phyloP scores from a whole-genome alignment of 371 early-diverging fungal species.

The Gilbertella persicaria region DNA sequence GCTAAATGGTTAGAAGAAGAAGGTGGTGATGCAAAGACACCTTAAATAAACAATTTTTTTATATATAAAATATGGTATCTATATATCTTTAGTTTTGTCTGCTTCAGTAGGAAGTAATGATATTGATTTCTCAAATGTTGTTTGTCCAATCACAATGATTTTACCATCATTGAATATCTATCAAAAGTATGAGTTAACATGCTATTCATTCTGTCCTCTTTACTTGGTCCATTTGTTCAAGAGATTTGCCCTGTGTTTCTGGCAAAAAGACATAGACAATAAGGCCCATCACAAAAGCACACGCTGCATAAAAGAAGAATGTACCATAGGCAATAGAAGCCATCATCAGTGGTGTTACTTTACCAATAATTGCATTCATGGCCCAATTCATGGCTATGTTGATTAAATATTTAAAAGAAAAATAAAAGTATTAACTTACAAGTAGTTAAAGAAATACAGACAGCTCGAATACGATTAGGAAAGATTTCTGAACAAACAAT shows the following conservation, averaged over 20 bases:
- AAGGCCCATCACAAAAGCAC: slow-evolving; percentile 1
- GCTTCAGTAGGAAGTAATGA: not conserved
- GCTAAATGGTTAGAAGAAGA: slow-evolving; percentile 79
- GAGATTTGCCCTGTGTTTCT: slow-evolving; percentile 57
- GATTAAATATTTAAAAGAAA: not conserved
- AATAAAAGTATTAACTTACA: slow-evolving; percentile 76
- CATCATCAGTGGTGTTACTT: slow-evolving; percentile 60
- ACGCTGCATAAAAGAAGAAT: slow-evolving; percentile 59
- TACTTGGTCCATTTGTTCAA: slow-evolving; percentile 54
- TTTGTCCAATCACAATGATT: not conserved
- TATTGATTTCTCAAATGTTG: not conserved
- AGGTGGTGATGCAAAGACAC: slow-evolving; percentile 29
- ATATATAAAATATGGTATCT: too few relatives aligned
- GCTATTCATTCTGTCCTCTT: too few relatives aligned
- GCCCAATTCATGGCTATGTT: slow-evolving; percentile 7
- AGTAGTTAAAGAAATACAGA: slow-evolving; percentile 82
- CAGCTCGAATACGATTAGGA: slow-evolving; percentile 69
- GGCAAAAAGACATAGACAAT: slow-evolving; percentile 51
- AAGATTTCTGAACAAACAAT: slow-evolving; percentile 84
- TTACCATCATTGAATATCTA: not conserved
- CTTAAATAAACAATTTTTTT: too few relatives aligned
- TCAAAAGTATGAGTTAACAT: too few relatives aligned
- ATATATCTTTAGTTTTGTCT: not conserved
- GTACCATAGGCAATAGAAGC: slow-evolving; percentile 60
- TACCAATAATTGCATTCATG: slow-evolving; percentile 49